Evolutionary conservation across 192 early-diverging fungal genomes (phyloP).

Genomic region (Podila horticola): DNA sequence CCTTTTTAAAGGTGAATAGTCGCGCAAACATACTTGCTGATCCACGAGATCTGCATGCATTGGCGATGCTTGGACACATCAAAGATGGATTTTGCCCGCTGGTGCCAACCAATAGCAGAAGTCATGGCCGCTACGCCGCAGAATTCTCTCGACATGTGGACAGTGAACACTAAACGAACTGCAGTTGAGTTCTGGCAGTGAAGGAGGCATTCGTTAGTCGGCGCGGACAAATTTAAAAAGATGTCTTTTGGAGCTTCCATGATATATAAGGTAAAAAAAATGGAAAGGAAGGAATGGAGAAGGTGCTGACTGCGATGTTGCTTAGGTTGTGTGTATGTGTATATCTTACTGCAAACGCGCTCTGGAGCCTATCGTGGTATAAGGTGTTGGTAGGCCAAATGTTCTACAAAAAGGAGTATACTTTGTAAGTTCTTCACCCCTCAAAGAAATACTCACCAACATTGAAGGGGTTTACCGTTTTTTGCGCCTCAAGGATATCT

Average conservation of each 20-base stretch:
- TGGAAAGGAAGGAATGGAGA: too few species aligned
- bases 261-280: too few species aligned
- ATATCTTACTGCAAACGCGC: slow-evolving; percentile 11
- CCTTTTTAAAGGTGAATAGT: neutral
- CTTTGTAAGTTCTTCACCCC: too few species aligned
- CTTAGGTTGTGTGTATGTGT: too few species aligned
- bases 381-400: slow-evolving; percentile 22
- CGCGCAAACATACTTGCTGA: neutral
- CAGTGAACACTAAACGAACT: slow-evolving; percentile 19
- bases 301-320: too few species aligned
- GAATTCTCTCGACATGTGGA: slow-evolving; percentile 7
- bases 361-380: neutral
- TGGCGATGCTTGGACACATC: slow-evolving; percentile 12
- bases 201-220: neutral
- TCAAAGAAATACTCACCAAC: too few species aligned
- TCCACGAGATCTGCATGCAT: slow-evolving; percentile 17
- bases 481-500: slow-evolving; percentile 15
- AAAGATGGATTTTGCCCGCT: slow-evolving; percentile 18
- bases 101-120: slow-evolving; percentile 22
- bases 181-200: neutral
- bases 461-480: neutral
- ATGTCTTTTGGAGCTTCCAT: slow-evolving; percentile 1
- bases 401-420: neutral
- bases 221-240: neutral
- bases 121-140: slow-evolving; percentile 30